Conservation (phyloP, 2,329 filamentous ascomycete species). For the Pseudonectria foliicola region DNA sequence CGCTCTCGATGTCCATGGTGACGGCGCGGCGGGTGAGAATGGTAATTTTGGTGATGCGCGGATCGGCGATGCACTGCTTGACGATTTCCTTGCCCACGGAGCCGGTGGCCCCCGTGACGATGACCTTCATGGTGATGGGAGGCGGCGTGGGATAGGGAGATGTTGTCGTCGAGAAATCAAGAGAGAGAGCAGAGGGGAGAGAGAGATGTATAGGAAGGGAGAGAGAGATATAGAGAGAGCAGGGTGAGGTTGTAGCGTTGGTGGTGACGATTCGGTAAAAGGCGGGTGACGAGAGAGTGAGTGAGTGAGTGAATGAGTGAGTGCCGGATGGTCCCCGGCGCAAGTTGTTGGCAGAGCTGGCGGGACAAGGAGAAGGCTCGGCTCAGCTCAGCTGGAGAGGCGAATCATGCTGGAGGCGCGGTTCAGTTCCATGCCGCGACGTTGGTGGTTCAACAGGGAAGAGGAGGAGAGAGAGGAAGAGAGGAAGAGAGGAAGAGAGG, state of each 20-base stretch:
- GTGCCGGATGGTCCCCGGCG: no score
- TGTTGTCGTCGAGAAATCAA: neutral
- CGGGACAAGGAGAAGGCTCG: no score
- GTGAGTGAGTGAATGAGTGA: no score
- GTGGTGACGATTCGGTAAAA: no score
- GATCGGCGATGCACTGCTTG: constrained; percentile 40
- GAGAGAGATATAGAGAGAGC: no score
- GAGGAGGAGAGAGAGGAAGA: constrained; percentile 1
- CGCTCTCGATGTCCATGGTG: constrained; percentile 31
- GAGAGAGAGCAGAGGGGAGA: no score
- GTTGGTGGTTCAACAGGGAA: neutral
- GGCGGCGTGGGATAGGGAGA: neutral
- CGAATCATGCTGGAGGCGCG: no score
- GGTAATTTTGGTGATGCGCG: constrained; percentile 43
- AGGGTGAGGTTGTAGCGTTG: no score
- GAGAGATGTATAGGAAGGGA: no score
- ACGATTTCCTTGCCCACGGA: constrained; percentile 49
- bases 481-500: neutral
- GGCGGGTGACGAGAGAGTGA: no score
- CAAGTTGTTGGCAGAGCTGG: no score
- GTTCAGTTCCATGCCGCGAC: neutral
- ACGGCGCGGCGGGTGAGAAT: constrained; percentile 43
- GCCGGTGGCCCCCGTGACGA: constrained; percentile 53
- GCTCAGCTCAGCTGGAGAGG: no score
- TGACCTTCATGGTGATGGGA: constrained; percentile 44